A percentile compares a stretch with the other conserved stretches of the same genome.
Evolutionary conservation across 129 eudicot species (phyloP).

Genomic region (Arctium lappa): DNA sequence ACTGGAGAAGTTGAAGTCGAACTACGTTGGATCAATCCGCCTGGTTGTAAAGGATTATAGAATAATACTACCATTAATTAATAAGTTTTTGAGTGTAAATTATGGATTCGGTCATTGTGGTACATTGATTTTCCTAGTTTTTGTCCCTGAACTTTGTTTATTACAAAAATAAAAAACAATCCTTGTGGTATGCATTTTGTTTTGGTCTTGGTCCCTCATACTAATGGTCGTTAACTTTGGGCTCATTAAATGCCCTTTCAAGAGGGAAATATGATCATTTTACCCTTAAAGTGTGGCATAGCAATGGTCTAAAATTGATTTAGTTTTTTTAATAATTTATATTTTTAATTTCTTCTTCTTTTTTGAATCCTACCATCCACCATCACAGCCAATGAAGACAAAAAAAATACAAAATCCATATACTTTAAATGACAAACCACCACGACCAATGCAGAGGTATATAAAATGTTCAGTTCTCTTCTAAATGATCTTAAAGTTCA

Average conservation of each 20-base stretch:
- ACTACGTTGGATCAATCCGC: constrained; percentile 43
- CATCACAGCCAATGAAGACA: neutral
- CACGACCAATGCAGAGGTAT: no score
- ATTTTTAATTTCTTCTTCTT: no score
- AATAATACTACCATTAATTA: neutral
- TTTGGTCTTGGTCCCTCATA: neutral
- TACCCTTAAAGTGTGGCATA: neutral
- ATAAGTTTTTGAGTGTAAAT: neutral
- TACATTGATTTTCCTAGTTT: neutral
- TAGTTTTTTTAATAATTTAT: neutral
- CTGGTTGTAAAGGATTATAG: constrained; percentile 21
- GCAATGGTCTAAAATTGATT: neutral
- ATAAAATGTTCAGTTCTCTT: no score
- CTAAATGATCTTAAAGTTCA: no score
- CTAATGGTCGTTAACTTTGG: neutral
- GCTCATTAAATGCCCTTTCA: neutral
- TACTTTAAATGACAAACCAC: no score
- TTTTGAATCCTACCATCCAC: neutral
- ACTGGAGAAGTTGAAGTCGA: constrained; percentile 53
- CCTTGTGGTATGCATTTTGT: neutral
- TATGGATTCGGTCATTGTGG: neutral
- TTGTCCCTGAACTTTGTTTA: neutral
- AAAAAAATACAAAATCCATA: no score
- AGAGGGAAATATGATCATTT: neutral
- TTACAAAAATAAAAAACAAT: neutral